A percentile compares a stretch with the other conserved stretches of the same genome.
phyloP scores from a whole-genome alignment of 306 rosid species.

The Begonia fuchsioides region DNA sequence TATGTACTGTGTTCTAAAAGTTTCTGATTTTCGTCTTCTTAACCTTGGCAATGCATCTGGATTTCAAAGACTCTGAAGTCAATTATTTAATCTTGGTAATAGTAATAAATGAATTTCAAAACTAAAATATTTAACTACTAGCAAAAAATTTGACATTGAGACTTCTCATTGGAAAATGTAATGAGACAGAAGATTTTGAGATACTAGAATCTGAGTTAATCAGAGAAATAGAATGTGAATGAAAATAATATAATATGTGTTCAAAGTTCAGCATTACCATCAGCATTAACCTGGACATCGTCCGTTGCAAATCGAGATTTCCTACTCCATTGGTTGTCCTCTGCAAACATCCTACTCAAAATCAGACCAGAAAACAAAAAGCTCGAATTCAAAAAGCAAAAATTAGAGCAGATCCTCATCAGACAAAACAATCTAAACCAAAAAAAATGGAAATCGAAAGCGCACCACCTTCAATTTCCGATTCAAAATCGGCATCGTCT shows the following conservation, averaged over 20 bases:
- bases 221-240: no score
- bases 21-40: constrained; percentile 81
- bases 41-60: constrained; percentile 49
- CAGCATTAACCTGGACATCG: constrained; percentile 14
- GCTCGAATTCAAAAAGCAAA: no score
- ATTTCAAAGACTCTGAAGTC: constrained; percentile 5
- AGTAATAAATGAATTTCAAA: not conserved
- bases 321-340: constrained; percentile 12
- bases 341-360: constrained; percentile 11
- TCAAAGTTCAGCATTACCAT: constrained; percentile 17
- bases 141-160: no score
- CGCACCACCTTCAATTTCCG: constrained; percentile 40
- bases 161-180: no score
- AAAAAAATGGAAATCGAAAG: no score
- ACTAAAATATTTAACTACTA: no score
- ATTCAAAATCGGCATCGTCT: constrained; percentile 26
- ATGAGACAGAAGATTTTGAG: no score
- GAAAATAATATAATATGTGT: no score
- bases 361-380: not conserved
- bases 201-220: no score
- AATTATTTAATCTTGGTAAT: not conserved
- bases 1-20: constrained; percentile 63
- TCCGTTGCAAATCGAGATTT: constrained; percentile 16
- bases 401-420: not conserved
- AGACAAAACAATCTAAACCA: not conserved